Base-by-base conservation (phyloP, 306 rosid species). In the Lupinus albus region DNA sequence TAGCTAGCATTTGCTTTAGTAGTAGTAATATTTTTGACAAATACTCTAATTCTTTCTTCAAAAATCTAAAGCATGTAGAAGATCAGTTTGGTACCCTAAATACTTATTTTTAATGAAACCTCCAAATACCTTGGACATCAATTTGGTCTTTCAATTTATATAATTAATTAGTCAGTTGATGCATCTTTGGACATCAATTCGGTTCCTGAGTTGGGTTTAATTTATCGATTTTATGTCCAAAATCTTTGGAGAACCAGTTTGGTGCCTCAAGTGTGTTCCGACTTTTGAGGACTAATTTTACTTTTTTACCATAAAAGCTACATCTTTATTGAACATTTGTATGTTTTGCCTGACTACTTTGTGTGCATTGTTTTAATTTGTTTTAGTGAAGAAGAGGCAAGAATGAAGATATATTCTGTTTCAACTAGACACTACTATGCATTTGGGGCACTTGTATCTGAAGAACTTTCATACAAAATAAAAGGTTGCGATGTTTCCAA, bases 381-480 rank as follows among this genome's bases (percentile, higher is more conserved):
- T 68, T 35, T 20, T 70, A 94, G 99, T 82, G 99, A 94, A 72
- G 85, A 90, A 38, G 97, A 94, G 58, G 96, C 97, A 0, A 86
- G 95, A 71, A 85, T 85, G 92, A 94, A 88, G 81, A 94, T 94
- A 47, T 94, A 90, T 86, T 90, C 99, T 0, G 99, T 90, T 80
- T 94, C 99, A 10, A 90, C 99, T 0, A 75, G 89, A 70, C 88
- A 92, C 67, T 94, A 90, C 70, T 94, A 0, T 81, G 97, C 97
- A 3, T 94, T 94, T 74, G 99, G 99, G 20, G 95, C 95, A 1
- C 89, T 88, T 53, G 96, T 90, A 5, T 76, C 90, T 13, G 97
- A 94, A 76, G 99, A 90, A 15, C 70, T 85, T 32, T 94, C 99
- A 0, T 80, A 79, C 79, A 93, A 89, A 68, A 30, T 93, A 13